These are phyloP conservation scores for Theobroma cacao DNA, from an alignment of 345 rosid genomes.

Conservation along the genomic window DNA sequence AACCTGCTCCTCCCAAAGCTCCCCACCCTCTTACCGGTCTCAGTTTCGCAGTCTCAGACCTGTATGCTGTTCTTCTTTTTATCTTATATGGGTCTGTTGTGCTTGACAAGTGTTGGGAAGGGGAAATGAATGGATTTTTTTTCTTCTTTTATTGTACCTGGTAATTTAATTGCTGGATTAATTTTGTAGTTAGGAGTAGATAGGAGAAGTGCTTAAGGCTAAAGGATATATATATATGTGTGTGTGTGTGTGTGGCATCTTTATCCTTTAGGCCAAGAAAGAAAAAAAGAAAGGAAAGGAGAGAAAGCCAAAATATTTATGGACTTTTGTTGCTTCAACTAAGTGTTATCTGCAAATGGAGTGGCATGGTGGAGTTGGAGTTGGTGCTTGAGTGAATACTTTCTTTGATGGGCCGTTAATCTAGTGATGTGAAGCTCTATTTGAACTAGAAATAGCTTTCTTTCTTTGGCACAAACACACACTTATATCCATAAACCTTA, in stretches of 20 bases:
- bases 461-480: neutral
- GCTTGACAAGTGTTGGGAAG: neutral
- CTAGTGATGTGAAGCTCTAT: neutral
- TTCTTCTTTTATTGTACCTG: neutral
- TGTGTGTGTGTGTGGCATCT: neutral
- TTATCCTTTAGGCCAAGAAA: neutral
- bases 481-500: neutral
- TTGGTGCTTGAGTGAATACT: neutral
- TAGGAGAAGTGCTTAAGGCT: neutral
- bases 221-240: no score
- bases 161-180: neutral
- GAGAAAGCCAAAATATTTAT: neutral
- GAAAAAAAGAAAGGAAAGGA: neutral
- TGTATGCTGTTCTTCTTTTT: conserved; percentile 34
- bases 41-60: conserved; percentile 80
- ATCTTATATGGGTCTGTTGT: neutral
- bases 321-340: neutral
- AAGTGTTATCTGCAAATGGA: neutral
- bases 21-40: conserved; percentile 92
- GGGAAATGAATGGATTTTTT: neutral
- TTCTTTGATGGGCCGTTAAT: neutral
- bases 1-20: conserved; percentile 96
- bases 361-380: neutral
- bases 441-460: neutral
- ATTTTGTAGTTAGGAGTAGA: neutral